phyloP scores from a whole-genome alignment of 2,329 filamentous ascomycete genomes.

The Paracorniculantispora psalliotae region DNA sequence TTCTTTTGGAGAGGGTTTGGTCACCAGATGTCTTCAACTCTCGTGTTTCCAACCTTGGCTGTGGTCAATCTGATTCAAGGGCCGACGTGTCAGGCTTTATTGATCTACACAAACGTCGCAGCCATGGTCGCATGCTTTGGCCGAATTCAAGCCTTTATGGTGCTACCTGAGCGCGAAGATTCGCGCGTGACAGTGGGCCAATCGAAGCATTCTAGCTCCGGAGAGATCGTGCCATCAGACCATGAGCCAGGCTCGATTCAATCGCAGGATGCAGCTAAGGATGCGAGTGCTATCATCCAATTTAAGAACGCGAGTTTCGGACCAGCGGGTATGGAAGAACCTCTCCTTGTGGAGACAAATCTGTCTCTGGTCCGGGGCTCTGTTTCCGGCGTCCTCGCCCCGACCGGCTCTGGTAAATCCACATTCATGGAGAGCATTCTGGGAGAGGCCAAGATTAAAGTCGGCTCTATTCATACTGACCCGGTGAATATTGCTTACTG shows the following conservation, averaged over 20 bases:
- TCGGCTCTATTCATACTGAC: not conserved
- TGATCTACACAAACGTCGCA: not conserved
- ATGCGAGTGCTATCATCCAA: not conserved
- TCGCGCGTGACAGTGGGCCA: not conserved
- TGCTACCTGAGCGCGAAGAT: not conserved
- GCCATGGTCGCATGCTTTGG: not conserved
- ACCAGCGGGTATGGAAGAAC: not conserved
- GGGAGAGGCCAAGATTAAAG: not conserved
- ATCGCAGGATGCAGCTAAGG: not conserved
- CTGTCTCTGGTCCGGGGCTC: not conserved
- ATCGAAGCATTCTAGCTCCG: not conserved
- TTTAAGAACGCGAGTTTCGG: not conserved
- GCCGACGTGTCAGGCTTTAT: not conserved
- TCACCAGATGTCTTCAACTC: not conserved
- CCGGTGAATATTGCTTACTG: not conserved
- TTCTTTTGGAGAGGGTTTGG: constrained; percentile 6
- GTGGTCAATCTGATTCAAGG: not conserved
- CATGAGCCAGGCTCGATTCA: not conserved
- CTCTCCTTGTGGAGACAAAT: not conserved
- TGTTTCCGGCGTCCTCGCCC: not conserved
- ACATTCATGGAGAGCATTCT: not conserved
- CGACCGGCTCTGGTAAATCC: not conserved
- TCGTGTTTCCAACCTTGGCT: not conserved
- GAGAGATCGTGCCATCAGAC: not conserved
- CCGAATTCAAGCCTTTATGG: not conserved